Evolutionary conservation across 192 early-diverging fungal species (phyloP).

Genomic region (Coemansia sp.): DNA sequence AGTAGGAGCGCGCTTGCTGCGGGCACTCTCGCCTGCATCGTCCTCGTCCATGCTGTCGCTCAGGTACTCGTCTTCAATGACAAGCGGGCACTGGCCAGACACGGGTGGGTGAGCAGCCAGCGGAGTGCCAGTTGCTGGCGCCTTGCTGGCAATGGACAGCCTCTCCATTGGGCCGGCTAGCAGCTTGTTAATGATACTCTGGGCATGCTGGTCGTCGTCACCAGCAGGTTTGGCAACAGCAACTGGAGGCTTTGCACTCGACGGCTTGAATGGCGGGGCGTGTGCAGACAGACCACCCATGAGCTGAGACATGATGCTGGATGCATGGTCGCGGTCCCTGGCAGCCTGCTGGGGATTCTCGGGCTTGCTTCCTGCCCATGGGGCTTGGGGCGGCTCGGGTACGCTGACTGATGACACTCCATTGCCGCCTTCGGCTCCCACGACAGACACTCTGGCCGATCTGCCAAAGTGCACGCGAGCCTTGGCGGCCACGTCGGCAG

Average conservation of each 20-base stretch:
- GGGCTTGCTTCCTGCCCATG: slow-evolving; percentile 26
- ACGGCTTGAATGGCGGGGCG: not conserved
- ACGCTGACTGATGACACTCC: slow-evolving; percentile 22
- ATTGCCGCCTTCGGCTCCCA: not conserved
- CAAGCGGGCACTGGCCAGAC: slow-evolving; percentile 37
- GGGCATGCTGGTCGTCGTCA: slow-evolving; percentile 26
- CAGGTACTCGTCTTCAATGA: slow-evolving; percentile 47
- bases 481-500: slow-evolving; percentile 27
- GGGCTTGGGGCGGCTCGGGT: slow-evolving; percentile 40
- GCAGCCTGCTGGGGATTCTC: not conserved
- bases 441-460: slow-evolving; percentile 4
- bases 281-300: slow-evolving; percentile 14
- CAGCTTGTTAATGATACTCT: slow-evolving; percentile 46
- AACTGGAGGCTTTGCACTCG: not conserved
- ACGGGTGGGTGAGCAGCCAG: slow-evolving; percentile 20
- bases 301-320: slow-evolving; percentile 39
- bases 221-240: not conserved
- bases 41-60: slow-evolving; percentile 55
- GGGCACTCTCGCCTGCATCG: slow-evolving; percentile 2
- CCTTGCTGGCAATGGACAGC: slow-evolving; percentile 11
- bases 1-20: not conserved
- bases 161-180: slow-evolving; percentile 36
- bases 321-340: slow-evolving; percentile 24
- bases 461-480: slow-evolving; percentile 17
- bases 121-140: not conserved